Evolutionary conservation across 768 basidiomycete species (phyloP).

Genomic region (Auricularia sp.): DNA sequence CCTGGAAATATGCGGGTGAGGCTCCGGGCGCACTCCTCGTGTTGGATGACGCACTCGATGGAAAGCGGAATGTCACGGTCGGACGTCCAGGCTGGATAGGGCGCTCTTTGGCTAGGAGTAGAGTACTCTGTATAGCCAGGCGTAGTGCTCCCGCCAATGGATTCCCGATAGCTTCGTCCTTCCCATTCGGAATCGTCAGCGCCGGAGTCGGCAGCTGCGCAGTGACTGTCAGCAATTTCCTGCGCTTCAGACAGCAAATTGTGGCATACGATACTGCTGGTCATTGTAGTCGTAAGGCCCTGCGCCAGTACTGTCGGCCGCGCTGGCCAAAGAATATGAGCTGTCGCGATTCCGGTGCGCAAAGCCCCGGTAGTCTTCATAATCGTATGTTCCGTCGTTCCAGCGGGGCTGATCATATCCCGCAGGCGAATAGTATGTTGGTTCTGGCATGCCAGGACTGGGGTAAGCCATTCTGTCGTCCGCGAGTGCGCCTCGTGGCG

Average conservation of each 20-base stretch:
- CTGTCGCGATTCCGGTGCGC: not conserved
- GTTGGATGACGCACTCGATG: conserved; percentile 42
- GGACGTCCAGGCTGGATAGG: conserved; percentile 89
- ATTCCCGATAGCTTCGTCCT: not conserved
- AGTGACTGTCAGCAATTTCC: not conserved
- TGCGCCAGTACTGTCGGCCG: not conserved
- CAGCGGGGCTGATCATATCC: not conserved
- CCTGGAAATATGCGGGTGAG: conserved; percentile 10
- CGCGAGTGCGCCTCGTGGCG: not conserved
- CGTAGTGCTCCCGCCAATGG: not conserved
- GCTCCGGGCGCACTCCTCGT: not conserved
- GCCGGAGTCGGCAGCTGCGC: not conserved
- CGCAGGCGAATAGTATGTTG: not conserved
- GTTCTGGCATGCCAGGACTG: not conserved
- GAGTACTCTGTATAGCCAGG: conserved; percentile 15
- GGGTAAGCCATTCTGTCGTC: not conserved
- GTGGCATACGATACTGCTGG: not conserved
- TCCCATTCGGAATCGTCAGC: not conserved
- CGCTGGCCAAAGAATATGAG: not conserved
- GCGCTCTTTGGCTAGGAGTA: conserved; percentile 24
- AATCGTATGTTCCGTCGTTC: not conserved
- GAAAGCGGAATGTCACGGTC: conserved; percentile 93
- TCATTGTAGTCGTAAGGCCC: not conserved
- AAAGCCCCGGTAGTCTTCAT: not conserved
- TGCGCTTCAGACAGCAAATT: not conserved